A percentile compares a stretch with the other conserved stretches of the same genome.
Conservation (phyloP, 495 filamentous ascomycete species). For the Cenococcum geophilum region DNA sequence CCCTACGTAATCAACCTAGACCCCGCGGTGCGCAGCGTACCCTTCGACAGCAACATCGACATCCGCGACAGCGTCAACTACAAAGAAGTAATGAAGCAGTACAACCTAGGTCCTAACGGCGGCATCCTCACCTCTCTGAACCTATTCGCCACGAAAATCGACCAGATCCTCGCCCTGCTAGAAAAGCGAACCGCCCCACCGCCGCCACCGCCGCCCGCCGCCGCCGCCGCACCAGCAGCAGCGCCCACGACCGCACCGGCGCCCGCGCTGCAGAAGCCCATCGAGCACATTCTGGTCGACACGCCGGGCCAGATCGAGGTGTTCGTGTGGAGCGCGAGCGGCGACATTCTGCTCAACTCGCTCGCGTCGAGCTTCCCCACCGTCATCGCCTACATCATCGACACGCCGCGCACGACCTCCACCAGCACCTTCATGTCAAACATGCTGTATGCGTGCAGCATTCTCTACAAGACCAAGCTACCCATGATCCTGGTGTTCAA, state of each 20-base stretch:
- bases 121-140: conserved; percentile 96
- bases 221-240: conserved; percentile 31
- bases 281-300: conserved; percentile 83
- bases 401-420: conserved; percentile 85
- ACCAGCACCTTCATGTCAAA: conserved; percentile 98
- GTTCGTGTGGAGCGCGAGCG: conserved; percentile 94
- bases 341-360: conserved; percentile 86
- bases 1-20: conserved; percentile 96
- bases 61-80: conserved; percentile 99
- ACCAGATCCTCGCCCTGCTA: conserved; percentile 81
- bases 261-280: conserved; percentile 50
- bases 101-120: conserved; percentile 95
- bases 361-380: conserved; percentile 91
- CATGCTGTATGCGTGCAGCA: conserved; percentile 98
- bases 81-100: conserved; percentile 99
- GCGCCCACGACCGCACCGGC: conserved; percentile 54
- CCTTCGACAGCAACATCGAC: conserved; percentile 96
- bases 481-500: conserved; percentile 99
- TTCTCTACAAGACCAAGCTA: conserved; percentile 95
- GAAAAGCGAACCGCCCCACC: conserved; percentile 61
- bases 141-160: conserved; percentile 94
- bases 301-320: conserved; percentile 98
- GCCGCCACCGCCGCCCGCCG: conserved; percentile 54
- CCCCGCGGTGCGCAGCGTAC: conserved; percentile 87
- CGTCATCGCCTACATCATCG: conserved; percentile 93